These are phyloP conservation scores for Liriodendron chinense DNA, from an alignment of 164 flowering plant genomes.

Conservation along the genomic window DNA sequence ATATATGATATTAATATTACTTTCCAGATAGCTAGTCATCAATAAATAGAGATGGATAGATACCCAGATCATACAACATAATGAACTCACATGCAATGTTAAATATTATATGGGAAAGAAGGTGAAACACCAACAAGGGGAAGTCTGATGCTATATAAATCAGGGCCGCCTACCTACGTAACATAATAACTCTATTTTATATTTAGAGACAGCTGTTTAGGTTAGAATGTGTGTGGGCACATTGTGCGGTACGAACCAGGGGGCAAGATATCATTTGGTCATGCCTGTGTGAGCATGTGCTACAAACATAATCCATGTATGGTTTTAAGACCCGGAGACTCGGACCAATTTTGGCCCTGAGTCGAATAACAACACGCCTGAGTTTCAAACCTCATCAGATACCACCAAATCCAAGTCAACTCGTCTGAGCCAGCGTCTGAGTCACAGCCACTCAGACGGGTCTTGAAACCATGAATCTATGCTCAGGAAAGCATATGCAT, in stretches of 20 bases:
- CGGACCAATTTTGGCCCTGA: no score
- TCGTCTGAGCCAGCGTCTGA: no score
- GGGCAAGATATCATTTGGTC: neutral
- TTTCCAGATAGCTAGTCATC: neutral
- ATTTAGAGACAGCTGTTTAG: no score
- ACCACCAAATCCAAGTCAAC: no score
- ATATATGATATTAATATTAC: neutral
- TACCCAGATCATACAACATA: neutral
- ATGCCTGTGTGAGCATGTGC: neutral
- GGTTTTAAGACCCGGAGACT: no score
- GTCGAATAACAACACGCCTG: no score
- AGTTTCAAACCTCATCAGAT: no score
- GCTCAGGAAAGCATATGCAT: neutral
- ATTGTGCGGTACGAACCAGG: neutral
- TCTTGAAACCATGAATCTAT: no score
- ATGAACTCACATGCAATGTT: neutral
- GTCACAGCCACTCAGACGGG: no score
- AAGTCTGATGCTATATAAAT: neutral
- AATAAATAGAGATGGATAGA: neutral
- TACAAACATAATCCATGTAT: neutral
- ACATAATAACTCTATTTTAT: neutral
- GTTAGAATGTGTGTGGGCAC: no score
- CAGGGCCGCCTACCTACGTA: neutral
- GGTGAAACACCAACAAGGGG: neutral
- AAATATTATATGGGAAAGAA: neutral